Conservation (phyloP, 345 rosid species). For the Sisymbrium altissimum region DNA sequence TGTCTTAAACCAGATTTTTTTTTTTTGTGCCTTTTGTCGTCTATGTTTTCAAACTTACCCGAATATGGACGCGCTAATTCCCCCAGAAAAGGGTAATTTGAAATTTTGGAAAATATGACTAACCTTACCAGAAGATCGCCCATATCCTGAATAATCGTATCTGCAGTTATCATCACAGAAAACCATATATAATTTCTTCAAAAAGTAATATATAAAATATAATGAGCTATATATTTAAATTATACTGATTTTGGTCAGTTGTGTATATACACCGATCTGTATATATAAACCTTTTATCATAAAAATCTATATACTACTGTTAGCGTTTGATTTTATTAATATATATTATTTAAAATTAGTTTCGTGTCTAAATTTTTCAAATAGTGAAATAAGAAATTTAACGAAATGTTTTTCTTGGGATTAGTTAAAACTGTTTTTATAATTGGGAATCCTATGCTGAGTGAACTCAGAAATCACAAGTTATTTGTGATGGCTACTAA, state of each 20-base stretch:
- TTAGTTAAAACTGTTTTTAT: background rate
- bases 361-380: background rate
- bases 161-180: conserved; percentile 37
- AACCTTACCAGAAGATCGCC: conserved; percentile 91
- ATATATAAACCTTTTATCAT: background rate
- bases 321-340: background rate
- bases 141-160: conserved; percentile 92
- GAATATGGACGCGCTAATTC: background rate
- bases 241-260: background rate
- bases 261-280: background rate
- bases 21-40: background rate
- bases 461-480: background rate
- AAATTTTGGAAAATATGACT: background rate
- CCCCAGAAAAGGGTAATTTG: background rate
- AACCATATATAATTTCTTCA: background rate
- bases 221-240: background rate
- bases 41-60: background rate
- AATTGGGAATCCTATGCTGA: background rate
- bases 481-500: background rate
- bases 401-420: background rate
- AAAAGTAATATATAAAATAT: background rate
- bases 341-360: background rate
- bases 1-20: background rate
- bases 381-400: background rate
- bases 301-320: background rate